A percentile compares a stretch with the other conserved stretches of the same genome.
phyloP scores from a whole-genome alignment of 2,329 filamentous ascomycete species.

The Phaeoacremonium minimum region DNA sequence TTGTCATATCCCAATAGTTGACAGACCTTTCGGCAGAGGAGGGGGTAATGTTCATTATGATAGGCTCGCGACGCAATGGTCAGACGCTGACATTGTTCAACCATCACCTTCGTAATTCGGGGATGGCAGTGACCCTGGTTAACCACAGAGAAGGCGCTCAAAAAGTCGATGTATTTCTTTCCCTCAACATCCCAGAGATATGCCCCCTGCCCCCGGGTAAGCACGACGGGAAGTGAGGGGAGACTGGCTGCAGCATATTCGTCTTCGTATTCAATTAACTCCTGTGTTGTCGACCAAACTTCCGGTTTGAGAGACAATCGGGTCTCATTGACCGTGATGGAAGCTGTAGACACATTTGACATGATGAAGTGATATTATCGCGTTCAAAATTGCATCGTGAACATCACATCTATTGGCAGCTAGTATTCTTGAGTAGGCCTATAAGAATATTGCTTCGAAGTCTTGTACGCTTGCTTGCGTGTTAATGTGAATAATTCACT shows the following conservation, averaged over 20 bases:
- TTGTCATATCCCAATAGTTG: conserved; percentile 4
- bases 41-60: conserved; percentile 6
- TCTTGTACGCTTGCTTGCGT: too few species aligned
- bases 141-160: conserved; percentile 7
- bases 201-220: conserved; percentile 4
- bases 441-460: too few species aligned
- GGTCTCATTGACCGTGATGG: too few species aligned
- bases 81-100: conserved; percentile 7
- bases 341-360: too few species aligned
- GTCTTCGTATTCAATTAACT: background rate
- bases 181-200: conserved; percentile 7
- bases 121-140: conserved; percentile 12
- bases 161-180: conserved; percentile 8
- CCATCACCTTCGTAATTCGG: conserved; percentile 5
- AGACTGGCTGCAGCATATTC: conserved; percentile 1
- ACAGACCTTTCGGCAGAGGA: conserved; percentile 4
- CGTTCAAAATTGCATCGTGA: too few species aligned
- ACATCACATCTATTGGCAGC: too few species aligned
- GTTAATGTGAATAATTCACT: too few species aligned
- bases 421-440: too few species aligned
- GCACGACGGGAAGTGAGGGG: conserved; percentile 5
- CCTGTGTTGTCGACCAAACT: too few species aligned
- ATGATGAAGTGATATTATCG: too few species aligned
- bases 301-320: too few species aligned
- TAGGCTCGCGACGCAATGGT: conserved; percentile 5